phyloP scores from a whole-genome alignment of 2,329 filamentous ascomycete genomes.

The Phyllosticta paracitricarpa region DNA sequence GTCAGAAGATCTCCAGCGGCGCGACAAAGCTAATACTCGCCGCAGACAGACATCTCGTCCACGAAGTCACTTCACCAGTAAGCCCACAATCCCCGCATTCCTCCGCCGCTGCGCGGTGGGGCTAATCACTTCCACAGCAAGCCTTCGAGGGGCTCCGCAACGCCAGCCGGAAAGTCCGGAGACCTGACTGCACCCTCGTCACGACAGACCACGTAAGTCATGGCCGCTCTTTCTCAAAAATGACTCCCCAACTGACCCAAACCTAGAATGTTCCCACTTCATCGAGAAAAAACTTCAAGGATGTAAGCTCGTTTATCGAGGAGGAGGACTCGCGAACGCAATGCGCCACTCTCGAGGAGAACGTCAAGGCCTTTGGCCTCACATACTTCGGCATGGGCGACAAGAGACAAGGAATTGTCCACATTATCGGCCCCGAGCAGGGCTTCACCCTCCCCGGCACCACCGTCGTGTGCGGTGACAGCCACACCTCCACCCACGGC shows the following conservation, averaged over 20 bases:
- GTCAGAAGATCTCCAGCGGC: slow-evolving; percentile 19
- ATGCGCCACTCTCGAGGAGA: slow-evolving; percentile 92
- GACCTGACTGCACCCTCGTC: slow-evolving; percentile 92
- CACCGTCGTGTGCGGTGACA: slow-evolving; percentile 95
- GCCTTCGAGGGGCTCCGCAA: slow-evolving; percentile 93
- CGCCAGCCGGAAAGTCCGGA: slow-evolving; percentile 74
- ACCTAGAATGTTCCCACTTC: slow-evolving; percentile 82
- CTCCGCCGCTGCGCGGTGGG: neutral
- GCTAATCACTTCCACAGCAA: slow-evolving; percentile 49
- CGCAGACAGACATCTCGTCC: slow-evolving; percentile 84
- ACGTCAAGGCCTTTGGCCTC: slow-evolving; percentile 91
- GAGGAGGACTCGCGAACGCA: slow-evolving; percentile 89
- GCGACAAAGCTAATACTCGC: slow-evolving; percentile 17
- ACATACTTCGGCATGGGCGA: slow-evolving; percentile 96
- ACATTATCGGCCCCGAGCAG: slow-evolving; percentile 97
- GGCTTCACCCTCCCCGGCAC: slow-evolving; percentile 96
- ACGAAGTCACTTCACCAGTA: slow-evolving; percentile 96
- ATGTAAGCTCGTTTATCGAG: slow-evolving; percentile 86
- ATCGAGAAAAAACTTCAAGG: slow-evolving; percentile 85
- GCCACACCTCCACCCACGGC: slow-evolving; percentile 94
- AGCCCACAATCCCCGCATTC: slow-evolving; percentile 22
- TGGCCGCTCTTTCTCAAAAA: slow-evolving; percentile 12
- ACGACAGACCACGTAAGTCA: slow-evolving; percentile 85
- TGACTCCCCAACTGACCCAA: neutral
- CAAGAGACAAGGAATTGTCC: slow-evolving; percentile 95